Evolutionary conservation across 108 stramenopile genomes (phyloP).

Genomic region (Pseudonitzschia pungens): DNA sequence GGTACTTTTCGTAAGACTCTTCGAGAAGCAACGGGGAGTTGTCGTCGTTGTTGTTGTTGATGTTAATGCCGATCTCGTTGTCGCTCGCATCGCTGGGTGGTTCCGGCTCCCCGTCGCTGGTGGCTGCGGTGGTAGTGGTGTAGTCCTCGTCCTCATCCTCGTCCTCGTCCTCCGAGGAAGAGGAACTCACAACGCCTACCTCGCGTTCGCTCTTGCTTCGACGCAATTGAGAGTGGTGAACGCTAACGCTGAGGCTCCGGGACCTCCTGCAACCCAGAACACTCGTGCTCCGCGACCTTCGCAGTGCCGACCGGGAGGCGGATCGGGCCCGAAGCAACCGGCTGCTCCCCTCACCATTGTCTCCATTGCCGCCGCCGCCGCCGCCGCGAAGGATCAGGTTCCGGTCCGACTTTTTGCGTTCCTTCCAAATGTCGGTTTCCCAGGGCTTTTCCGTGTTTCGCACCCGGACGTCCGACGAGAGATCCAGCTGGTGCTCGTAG

Average conservation of each 20-base stretch:
- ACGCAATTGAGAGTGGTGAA: neutral
- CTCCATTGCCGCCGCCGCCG: neutral
- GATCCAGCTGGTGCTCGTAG: neutral
- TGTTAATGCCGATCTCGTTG: no score
- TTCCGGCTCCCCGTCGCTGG: neutral
- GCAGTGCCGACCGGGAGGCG: neutral
- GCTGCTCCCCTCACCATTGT: neutral
- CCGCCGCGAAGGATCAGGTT: neutral
- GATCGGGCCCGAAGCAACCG: neutral
- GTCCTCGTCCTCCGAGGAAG: neutral
- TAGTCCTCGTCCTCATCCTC: no score
- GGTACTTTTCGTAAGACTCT: neutral
- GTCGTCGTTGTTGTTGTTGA: neutral
- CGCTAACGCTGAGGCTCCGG: neutral
- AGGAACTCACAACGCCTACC: no score
- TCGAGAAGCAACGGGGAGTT: neutral
- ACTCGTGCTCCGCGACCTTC: neutral
- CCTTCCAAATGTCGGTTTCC: conserved; percentile 4
- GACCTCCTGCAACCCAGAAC: neutral
- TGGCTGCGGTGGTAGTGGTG: no score
- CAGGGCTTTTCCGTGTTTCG: neutral
- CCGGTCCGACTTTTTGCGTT: neutral
- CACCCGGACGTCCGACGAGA: neutral
- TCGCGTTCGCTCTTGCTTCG: no score
- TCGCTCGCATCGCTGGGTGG: neutral